phyloP scores from a whole-genome alignment of 805 yeast genomes.

The Ogataea corticis region DNA sequence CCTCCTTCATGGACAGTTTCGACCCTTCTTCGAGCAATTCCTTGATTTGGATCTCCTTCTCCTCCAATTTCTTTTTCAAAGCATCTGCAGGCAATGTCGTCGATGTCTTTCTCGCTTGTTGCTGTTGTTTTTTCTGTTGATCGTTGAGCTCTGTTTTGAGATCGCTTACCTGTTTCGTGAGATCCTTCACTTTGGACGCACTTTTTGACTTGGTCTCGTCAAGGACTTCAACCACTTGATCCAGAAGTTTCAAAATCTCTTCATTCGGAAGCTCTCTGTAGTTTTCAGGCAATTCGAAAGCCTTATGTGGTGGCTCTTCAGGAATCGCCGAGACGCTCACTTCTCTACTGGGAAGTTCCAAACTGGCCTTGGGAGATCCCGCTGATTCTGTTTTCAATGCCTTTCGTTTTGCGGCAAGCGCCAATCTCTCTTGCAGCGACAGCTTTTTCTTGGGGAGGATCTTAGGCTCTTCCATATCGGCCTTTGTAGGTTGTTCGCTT shows the following conservation, averaged over 20 bases:
- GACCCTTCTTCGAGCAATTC: constrained; percentile 77
- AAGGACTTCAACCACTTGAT: constrained; percentile 4
- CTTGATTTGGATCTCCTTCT: constrained; percentile 61
- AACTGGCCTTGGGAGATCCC: constrained; percentile 6
- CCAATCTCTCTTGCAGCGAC: constrained; percentile 82
- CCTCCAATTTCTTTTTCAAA: constrained; percentile 37
- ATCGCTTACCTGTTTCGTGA: constrained; percentile 29
- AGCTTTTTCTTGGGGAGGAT: constrained; percentile 52
- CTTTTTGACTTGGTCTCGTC: constrained; percentile 9
- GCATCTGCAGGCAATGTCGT: constrained; percentile 14
- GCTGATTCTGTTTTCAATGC: constrained; percentile 11
- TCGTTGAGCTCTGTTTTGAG: constrained; percentile 26
- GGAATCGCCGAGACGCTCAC: neutral
- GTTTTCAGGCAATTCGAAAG: constrained; percentile 16
- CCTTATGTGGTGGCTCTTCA: neutral
- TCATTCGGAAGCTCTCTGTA: constrained; percentile 13
- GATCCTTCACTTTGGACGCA: constrained; percentile 7
- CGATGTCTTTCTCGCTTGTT: constrained; percentile 13
- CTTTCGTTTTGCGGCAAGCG: constrained; percentile 65
- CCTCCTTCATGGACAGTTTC: constrained; percentile 66
- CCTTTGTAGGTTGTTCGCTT: constrained; percentile 2
- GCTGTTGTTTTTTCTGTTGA: constrained; percentile 5
- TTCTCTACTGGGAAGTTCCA: constrained; percentile 8
- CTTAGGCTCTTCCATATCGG: constrained; percentile 6
- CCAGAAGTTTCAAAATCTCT: constrained; percentile 16